phyloP scores from a whole-genome alignment of 2,329 filamentous ascomycete genomes.

The Penicillium sp. region DNA sequence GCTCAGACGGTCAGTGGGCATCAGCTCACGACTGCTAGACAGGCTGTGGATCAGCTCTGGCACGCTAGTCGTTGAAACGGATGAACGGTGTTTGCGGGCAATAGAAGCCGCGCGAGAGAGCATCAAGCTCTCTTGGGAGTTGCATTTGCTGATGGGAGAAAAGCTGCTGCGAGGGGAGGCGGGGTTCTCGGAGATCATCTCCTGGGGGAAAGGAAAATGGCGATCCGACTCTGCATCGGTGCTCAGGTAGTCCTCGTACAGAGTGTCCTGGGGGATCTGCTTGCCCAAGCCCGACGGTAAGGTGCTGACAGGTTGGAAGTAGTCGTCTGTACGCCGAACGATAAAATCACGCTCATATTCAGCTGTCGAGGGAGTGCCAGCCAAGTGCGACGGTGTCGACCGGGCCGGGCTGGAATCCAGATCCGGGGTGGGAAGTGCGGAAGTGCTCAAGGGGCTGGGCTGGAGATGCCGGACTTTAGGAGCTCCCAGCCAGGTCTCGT shows the following conservation, averaged over 20 bases:
- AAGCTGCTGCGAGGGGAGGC: slow-evolving; percentile 49
- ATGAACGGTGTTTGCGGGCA: slow-evolving; percentile 49
- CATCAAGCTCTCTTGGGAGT: slow-evolving; percentile 58
- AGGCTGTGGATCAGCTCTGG: slow-evolving; percentile 47
- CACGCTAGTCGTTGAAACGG: slow-evolving; percentile 46
- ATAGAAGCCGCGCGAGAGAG: slow-evolving; percentile 51
- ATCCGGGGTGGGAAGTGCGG: slow-evolving; percentile 31
- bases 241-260: slow-evolving; percentile 44
- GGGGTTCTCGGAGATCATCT: slow-evolving; percentile 39
- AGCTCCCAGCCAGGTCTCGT: slow-evolving; percentile 10
- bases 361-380: slow-evolving; percentile 31
- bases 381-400: slow-evolving; percentile 29
- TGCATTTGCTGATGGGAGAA: slow-evolving; percentile 56
- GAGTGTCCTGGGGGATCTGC: slow-evolving; percentile 32
- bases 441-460: slow-evolving; percentile 27
- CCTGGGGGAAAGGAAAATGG: slow-evolving; percentile 48
- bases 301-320: slow-evolving; percentile 34
- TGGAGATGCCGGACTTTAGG: slow-evolving; percentile 16
- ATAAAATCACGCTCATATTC: slow-evolving; percentile 30
- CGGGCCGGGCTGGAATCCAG: slow-evolving; percentile 34
- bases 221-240: slow-evolving; percentile 49
- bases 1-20: slow-evolving; percentile 25
- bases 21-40: slow-evolving; percentile 41
- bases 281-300: slow-evolving; percentile 34
- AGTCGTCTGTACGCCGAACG: slow-evolving; percentile 24